phyloP scores from a whole-genome alignment of 2,329 filamentous ascomycete genomes.

The Fusarium musae region DNA sequence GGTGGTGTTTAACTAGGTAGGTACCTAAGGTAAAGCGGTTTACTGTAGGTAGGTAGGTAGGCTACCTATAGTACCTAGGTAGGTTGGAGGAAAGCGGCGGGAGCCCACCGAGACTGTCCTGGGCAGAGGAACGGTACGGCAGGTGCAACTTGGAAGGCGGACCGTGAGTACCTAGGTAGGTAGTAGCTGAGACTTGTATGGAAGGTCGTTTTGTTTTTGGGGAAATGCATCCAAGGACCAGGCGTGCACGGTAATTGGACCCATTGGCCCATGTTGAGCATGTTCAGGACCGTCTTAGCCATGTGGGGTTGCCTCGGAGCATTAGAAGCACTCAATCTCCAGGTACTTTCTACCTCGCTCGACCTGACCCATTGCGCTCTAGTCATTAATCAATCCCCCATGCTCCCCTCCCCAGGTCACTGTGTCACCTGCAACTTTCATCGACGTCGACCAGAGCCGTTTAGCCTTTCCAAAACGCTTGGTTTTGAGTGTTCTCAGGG shows the following conservation, averaged over 20 bases:
- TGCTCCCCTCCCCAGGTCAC: slow-evolving; percentile 32
- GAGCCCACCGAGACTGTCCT: slow-evolving; percentile 26
- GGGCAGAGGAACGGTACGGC: slow-evolving; percentile 24
- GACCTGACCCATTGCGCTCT: slow-evolving; percentile 8
- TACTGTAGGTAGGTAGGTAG: slow-evolving; percentile 13
- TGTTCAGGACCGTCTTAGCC: slow-evolving; percentile 2
- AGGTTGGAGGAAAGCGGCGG: slow-evolving; percentile 20
- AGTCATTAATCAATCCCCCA: slow-evolving; percentile 16
- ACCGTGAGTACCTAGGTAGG: not conserved
- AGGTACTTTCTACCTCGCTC: slow-evolving; percentile 28
- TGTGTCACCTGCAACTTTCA: slow-evolving; percentile 42
- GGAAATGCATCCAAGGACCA: slow-evolving; percentile 9
- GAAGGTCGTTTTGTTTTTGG: slow-evolving; percentile 26
- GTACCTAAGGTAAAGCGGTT: slow-evolving; percentile 16
- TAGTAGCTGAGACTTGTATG: slow-evolving; percentile 10
- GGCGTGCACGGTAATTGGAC: slow-evolving; percentile 10
- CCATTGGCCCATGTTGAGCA: slow-evolving; percentile 1
- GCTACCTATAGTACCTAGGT: not conserved
- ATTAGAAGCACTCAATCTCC: slow-evolving; percentile 3
- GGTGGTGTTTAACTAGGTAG: slow-evolving; percentile 32
- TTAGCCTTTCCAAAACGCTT: slow-evolving; percentile 13
- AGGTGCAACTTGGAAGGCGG: slow-evolving; percentile 9
- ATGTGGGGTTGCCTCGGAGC: slow-evolving; percentile 38
- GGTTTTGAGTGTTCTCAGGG: not conserved
- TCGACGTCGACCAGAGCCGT: slow-evolving; percentile 38